phyloP scores from a whole-genome alignment of 768 basidiomycete species.

The Xerocomellus chrysenteron region DNA sequence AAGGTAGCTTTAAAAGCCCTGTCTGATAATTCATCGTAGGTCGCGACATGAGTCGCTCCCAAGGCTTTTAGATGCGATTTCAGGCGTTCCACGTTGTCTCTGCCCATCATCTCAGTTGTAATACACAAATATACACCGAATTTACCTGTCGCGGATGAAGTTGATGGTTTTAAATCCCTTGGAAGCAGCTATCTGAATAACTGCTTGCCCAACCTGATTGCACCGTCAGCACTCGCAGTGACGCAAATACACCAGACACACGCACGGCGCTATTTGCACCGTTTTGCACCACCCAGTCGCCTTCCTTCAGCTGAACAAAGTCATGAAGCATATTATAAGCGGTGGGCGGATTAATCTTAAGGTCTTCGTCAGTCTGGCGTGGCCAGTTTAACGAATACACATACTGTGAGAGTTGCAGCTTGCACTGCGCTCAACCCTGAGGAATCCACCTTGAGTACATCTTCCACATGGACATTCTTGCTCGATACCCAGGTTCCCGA shows the following conservation, averaged over 20 bases:
- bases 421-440: conserved; percentile 53
- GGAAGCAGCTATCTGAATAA: conserved; percentile 80
- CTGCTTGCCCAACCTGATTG: conserved; percentile 73
- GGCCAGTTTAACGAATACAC: conserved; percentile 14
- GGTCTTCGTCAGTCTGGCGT: not conserved
- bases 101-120: conserved; percentile 22
- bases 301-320: conserved; percentile 59
- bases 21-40: conserved; percentile 71
- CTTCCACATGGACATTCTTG: conserved; percentile 50
- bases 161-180: conserved; percentile 77
- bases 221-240: not conserved
- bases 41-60: conserved; percentile 75
- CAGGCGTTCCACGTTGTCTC: conserved; percentile 53
- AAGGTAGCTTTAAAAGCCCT: conserved; percentile 52
- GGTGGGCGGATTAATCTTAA: conserved; percentile 77
- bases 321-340: conserved; percentile 81
- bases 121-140: not conserved
- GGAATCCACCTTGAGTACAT: conserved; percentile 61
- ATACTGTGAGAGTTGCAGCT: conserved; percentile 75
- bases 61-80: conserved; percentile 52
- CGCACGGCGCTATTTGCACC: conserved; percentile 81
- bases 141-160: conserved; percentile 69
- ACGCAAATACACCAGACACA: conserved; percentile 2
- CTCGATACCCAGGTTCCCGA: conserved; percentile 73
- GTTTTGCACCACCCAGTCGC: conserved; percentile 85